These are phyloP conservation scores for Orbilia blumenaviensis DNA, from an alignment of 2,329 filamentous ascomycete species.

Conservation along the genomic window DNA sequence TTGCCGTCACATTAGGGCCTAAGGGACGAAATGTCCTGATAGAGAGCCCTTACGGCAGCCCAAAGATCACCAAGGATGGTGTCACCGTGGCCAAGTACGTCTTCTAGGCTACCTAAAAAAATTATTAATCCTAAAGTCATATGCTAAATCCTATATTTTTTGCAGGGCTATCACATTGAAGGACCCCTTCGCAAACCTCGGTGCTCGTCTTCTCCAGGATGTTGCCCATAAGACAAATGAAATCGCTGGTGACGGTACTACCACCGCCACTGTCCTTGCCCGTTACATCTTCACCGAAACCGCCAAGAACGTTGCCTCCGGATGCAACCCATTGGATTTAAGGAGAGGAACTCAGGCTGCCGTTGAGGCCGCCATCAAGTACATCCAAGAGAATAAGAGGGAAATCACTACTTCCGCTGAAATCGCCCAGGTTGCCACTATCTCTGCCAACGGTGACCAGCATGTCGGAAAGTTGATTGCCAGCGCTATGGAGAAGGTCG, in stretches of 20 bases:
- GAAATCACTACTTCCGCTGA: conserved; percentile 98
- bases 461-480: conserved; percentile 96
- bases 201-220: conserved; percentile 94
- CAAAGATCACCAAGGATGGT: conserved; percentile 78
- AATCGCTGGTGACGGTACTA: conserved; percentile 97
- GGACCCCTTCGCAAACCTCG: conserved; percentile 99
- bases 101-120: not conserved
- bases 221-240: conserved; percentile 99
- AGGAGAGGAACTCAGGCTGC: conserved; percentile 96
- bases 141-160: conserved; percentile 54
- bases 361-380: conserved; percentile 93
- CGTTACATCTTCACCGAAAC: conserved; percentile 99
- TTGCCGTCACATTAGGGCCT: conserved; percentile 93
- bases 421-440: conserved; percentile 97
- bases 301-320: conserved; percentile 98
- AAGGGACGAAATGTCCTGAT: conserved; percentile 99
- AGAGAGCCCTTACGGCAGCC: conserved; percentile 96
- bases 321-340: conserved; percentile 99
- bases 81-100: conserved; percentile 74
- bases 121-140: not conserved
- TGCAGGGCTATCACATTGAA: conserved; percentile 84
- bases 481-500: conserved; percentile 99
- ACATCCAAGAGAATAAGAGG: conserved; percentile 92
- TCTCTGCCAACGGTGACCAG: conserved; percentile 94
- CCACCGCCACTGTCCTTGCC: conserved; percentile 94